These are phyloP conservation scores for Priceomyces melissophilus DNA, from an alignment of 805 yeast genomes.

Conservation along the genomic window DNA sequence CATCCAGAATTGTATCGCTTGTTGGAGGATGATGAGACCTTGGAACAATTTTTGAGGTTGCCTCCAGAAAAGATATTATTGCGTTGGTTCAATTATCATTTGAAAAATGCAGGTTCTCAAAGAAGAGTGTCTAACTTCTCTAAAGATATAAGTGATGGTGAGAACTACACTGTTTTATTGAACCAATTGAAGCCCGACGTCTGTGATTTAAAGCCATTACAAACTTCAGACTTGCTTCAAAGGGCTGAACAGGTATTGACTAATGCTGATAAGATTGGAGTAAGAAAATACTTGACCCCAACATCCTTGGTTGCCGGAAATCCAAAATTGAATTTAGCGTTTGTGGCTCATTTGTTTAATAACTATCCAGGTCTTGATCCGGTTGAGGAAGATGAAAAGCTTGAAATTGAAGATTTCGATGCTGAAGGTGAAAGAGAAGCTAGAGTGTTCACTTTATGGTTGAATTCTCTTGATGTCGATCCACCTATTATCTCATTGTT, in stretches of 20 bases:
- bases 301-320: slow-evolving; percentile 91
- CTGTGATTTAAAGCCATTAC: slow-evolving; percentile 81
- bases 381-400: slow-evolving; percentile 82
- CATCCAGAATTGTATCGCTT: slow-evolving; percentile 96
- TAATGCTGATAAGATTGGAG: slow-evolving; percentile 87
- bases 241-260: slow-evolving; percentile 85
- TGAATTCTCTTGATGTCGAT: slow-evolving; percentile 92
- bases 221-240: slow-evolving; percentile 65
- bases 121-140: slow-evolving; percentile 86
- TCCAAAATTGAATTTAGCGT: slow-evolving; percentile 93
- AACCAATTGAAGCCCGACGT: slow-evolving; percentile 81
- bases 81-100: slow-evolving; percentile 96
- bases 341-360: slow-evolving; percentile 95
- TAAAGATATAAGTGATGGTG: slow-evolving; percentile 89
- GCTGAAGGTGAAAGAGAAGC: slow-evolving; percentile 99
- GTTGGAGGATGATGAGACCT: slow-evolving; percentile 92
- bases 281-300: slow-evolving; percentile 94
- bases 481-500: slow-evolving; percentile 90
- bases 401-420: slow-evolving; percentile 96
- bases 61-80: slow-evolving; percentile 97
- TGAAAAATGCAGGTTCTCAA: slow-evolving; percentile 86
- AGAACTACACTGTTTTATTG: slow-evolving; percentile 84
- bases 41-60: slow-evolving; percentile 91
- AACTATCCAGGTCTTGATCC: slow-evolving; percentile 97
- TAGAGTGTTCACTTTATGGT: slow-evolving; percentile 95